Evolutionary conservation across 371 early-diverging fungal genomes (phyloP), one percentile per base, ranked within the genome.

Genomic region (Apophysomyces ossiformis): DNA sequence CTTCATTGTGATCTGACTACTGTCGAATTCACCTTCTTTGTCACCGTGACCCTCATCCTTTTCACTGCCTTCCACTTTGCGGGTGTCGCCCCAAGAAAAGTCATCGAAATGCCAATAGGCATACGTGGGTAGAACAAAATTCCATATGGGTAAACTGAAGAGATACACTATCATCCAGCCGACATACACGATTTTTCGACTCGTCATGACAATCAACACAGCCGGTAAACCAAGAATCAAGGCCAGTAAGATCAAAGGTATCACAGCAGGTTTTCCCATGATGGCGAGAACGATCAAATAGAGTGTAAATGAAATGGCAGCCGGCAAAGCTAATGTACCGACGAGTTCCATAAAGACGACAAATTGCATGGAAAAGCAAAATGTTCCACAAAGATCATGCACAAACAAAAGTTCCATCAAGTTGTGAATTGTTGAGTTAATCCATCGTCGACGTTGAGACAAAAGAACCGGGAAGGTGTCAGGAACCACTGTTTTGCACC

Each of bases 81-180:
- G 87, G 0, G 99, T 99, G 67, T 97, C 92, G 8, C 99, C 99
- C 99, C 99, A 99, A 4, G 92, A 90, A 71, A 99, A 99, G 72
- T 99, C 99, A 76, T 99, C 99, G 82, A 99, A 98, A 77, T 98
- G 97, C 99, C 99, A 99, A 82, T 91, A 99, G 7, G 99, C 96
- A 72, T 99, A 99, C 0, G 93, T 83, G 1, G 99, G 99, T 13
- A 99, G 85, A 9, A 96, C 90, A 76, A 96, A 93, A 76, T 98
- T 98, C 99, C 99, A 99, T n/a, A 99, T 90, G 5, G 98, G 98
- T 56, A 99, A 80, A 39, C 95, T 92, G 60, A 93, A 38, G 26
- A 99, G 82, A 74, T 99, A 99, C 43, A 83, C 86, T 41, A 97
- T 18, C 93, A 99, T 96, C 99, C 99, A 99, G 32, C 91, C 89